These are phyloP conservation scores for Carex parvula DNA, from an alignment of 176 grass and related monocot species.

Conservation along the genomic window DNA sequence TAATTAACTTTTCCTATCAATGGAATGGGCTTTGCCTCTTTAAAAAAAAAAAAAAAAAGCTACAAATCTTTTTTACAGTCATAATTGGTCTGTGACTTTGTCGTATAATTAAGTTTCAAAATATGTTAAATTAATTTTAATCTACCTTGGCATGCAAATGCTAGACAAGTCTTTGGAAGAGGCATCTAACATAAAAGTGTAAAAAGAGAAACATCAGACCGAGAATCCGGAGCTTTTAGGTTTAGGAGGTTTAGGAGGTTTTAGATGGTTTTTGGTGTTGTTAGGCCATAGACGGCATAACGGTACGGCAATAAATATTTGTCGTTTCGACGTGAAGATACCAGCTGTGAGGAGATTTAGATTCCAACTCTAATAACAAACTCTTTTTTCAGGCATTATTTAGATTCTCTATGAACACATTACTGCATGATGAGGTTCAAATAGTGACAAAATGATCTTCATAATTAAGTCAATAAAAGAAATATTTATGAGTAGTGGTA, in stretches of 20 bases:
- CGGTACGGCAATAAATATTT: background rate
- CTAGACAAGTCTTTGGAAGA: background rate
- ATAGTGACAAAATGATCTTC: background rate
- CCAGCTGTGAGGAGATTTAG: background rate
- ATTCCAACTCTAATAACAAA: background rate
- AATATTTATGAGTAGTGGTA: background rate
- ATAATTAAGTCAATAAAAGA: no score
- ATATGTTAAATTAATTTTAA: no score
- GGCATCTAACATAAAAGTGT: background rate
- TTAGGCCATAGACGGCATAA: background rate
- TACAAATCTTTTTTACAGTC: no score
- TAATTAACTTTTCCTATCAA: no score
- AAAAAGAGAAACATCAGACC: background rate
- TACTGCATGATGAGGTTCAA: background rate
- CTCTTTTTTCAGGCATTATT: background rate
- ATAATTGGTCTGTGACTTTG: no score
- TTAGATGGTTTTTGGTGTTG: background rate
- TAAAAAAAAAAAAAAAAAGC: no score
- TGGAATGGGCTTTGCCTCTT: no score
- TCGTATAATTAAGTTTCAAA: no score
- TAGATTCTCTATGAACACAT: background rate
- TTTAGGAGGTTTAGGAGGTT: background rate
- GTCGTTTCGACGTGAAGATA: background rate
- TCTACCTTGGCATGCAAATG: no score
- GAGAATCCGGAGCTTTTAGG: constrained; percentile 1